Base-by-base conservation (phyloP, 352 stramenopile genomes). In the Phytophthora capsici region DNA sequence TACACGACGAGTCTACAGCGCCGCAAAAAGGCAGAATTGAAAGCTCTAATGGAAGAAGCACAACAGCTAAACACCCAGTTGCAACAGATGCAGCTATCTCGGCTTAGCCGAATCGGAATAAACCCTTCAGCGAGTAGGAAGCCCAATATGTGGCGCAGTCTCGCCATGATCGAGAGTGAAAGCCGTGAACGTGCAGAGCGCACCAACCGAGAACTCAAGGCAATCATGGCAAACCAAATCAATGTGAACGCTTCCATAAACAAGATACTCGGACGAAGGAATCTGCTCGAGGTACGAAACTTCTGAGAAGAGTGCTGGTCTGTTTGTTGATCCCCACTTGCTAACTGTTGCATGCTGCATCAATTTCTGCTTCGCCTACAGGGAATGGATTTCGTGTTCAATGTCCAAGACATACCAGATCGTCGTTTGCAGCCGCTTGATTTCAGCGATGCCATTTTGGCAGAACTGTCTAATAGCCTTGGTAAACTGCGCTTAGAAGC, bases 131-230 rank as follows among this genome's bases (percentile, higher is more conserved):
- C 52, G 14, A 19, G 32, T 3, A 43, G 8, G 4, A 47, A 28
- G 17, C 28, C 22, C 6, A 51, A 12, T 10, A 13, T n/a, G 20
- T 71, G 63, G 63, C 47, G 44, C 4, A 51, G 34, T 48, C 26
- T 67, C 20, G 63, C 57, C 3, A 63, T 57, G 17, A 49, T 57
- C n/a, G 63, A 62, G 43, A 71, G 53, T 14, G 56, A 56, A 17
- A 38, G 62, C n/a, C 69, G 65, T 23, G 54, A 72, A 25, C 57
- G 47, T n/a, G 44, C 65, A 1, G 69, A 75, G 12, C 36, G 56
- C 3, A 63, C 43, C 4, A 78, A 78, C 25, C 43, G 34, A 34
- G 43, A 63, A 37, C 48, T 78, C 4, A 78, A 78, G 46, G 6
- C 26, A 10, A 46, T 72, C 8, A 48, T 78, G 43, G 25, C 50